Conservation (phyloP, 352 stramenopile genomes). For the Globisporangium lucens region DNA sequence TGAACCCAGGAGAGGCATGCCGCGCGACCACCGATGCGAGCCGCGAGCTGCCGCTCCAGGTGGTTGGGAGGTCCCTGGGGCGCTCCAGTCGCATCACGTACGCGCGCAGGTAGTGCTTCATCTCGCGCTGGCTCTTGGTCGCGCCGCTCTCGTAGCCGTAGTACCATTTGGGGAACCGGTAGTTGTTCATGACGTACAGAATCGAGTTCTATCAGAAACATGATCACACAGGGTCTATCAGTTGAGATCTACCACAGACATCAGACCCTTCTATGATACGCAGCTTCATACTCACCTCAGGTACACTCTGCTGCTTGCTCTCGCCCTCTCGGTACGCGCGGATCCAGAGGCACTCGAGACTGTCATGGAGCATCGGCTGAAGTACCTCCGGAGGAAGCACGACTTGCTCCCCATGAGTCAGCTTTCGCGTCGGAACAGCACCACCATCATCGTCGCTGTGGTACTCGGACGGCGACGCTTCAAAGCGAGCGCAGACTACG, state of each 20-base stretch:
- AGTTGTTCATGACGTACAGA: slow-evolving; percentile 49
- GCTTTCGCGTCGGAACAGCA: slow-evolving; percentile 1
- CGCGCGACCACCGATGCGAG: slow-evolving; percentile 29
- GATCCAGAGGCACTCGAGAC: slow-evolving; percentile 31
- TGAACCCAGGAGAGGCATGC: slow-evolving; percentile 30
- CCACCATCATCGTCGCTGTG: background rate
- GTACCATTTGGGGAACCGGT: slow-evolving; percentile 47
- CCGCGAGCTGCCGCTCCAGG: slow-evolving; percentile 4
- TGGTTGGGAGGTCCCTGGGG: background rate
- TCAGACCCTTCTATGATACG: too few relatives aligned
- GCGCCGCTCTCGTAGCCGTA: slow-evolving; percentile 52
- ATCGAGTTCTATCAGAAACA: slow-evolving; percentile 26
- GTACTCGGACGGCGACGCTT: slow-evolving; percentile 14
- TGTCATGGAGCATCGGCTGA: background rate
- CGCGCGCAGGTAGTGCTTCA: slow-evolving; percentile 39
- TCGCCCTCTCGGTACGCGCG: slow-evolving; percentile 36
- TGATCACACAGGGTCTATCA: background rate
- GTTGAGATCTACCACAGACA: too few relatives aligned
- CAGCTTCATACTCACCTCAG: slow-evolving; percentile 19
- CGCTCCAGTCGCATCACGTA: slow-evolving; percentile 33
- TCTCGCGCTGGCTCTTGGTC: slow-evolving; percentile 41
- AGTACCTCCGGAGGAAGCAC: slow-evolving; percentile 19
- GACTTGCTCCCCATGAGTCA: slow-evolving; percentile 20
- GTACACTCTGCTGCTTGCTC: slow-evolving; percentile 26
- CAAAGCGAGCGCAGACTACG: slow-evolving; percentile 46